A percentile compares a stretch with the other conserved stretches of the same genome.
Conservation (phyloP, 2,329 filamentous ascomycete genomes). For the Dactylellina parvicollis region DNA sequence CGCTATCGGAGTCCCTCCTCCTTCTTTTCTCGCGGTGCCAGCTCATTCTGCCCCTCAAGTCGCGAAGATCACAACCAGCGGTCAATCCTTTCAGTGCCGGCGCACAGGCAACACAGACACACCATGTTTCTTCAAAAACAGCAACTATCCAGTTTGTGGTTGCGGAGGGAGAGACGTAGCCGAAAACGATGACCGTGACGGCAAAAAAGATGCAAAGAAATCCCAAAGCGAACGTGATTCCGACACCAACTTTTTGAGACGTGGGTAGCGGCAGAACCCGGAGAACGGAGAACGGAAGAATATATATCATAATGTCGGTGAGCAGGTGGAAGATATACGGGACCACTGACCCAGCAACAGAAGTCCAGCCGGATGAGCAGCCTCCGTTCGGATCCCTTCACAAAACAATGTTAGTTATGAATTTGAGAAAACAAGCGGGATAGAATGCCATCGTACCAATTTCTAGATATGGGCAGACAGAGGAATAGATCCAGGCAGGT, state of each 20-base stretch:
- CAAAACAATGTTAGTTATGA: not conserved
- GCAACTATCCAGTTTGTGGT: conserved; percentile 32
- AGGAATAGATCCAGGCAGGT: conserved; percentile 20
- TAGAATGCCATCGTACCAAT: conserved; percentile 18
- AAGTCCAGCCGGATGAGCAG: conserved; percentile 30
- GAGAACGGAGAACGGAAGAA: conserved; percentile 29
- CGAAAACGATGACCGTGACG: conserved; percentile 12
- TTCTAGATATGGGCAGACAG: conserved; percentile 44
- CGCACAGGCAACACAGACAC: conserved; percentile 36
- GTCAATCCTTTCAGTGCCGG: conserved; percentile 19
- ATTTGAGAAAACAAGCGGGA: not conserved
- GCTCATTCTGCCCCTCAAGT: conserved; percentile 6
- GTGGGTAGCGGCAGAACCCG: conserved; percentile 5
- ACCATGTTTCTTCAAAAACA: conserved; percentile 30
- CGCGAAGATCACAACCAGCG: not conserved
- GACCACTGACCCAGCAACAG: conserved; percentile 14
- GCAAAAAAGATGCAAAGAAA: conserved; percentile 47
- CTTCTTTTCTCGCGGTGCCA: conserved; percentile 5
- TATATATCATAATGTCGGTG: conserved; percentile 37
- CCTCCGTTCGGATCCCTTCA: conserved; percentile 21
- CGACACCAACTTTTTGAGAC: conserved; percentile 35
- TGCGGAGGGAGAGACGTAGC: conserved; percentile 20
- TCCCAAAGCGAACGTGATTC: conserved; percentile 28
- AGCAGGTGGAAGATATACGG: conserved; percentile 40
- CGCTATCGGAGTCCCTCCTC: conserved; percentile 25